Base-by-base conservation (phyloP, 352 stramenopile genomes). In the Globisporangium spinosum region DNA sequence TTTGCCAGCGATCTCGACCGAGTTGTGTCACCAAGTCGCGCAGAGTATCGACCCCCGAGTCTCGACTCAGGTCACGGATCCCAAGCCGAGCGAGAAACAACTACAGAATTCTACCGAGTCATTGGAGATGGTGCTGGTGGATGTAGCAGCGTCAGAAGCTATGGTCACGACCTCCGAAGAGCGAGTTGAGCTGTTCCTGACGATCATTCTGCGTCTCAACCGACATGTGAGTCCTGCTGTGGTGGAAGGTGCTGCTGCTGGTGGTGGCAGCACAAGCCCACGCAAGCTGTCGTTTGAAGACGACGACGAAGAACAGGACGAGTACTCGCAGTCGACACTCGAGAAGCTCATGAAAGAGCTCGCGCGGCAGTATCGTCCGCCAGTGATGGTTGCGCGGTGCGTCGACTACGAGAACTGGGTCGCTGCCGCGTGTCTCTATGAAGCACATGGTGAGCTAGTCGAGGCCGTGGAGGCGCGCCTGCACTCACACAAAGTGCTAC, bases 391-490 rank as follows among this genome's bases (percentile, higher is more conserved):
- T 22, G 71, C 87, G 32, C 83, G 88, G 7, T 94, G 86, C 69
- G 77, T 91, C 7, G 88, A 96, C 72, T 94, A 88, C 43, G 81
- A 75, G 15, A 94, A 96, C 63, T 96, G 88, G 88, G 82, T 74
- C 23, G 88, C 86, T 0, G 88, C 88, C 0, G 88, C 88, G 1
- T 83, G 76, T 61, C 75, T 94, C 22, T 93, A 94, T 47, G 80
- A 96, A 77, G 86, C 77, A 2, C 82, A 96, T 25, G 86, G 80
- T 12, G 88, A 94, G 64, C 70, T 92, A 2, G 83, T 96, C 1
- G 85, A 96, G 66, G 88, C 88, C 5, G 76, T 96, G n/a, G 88
- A 96, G 67, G 92, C 85, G 63, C 80, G 87, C 1, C 65, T 96
- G 35, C 87, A 91, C 54, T 80, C 77, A 12, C 86, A 94, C 58